These are phyloP conservation scores for Irpex sp. DNA, from an alignment of 1,284 basidiomycete genomes.

Conservation along the genomic window DNA sequence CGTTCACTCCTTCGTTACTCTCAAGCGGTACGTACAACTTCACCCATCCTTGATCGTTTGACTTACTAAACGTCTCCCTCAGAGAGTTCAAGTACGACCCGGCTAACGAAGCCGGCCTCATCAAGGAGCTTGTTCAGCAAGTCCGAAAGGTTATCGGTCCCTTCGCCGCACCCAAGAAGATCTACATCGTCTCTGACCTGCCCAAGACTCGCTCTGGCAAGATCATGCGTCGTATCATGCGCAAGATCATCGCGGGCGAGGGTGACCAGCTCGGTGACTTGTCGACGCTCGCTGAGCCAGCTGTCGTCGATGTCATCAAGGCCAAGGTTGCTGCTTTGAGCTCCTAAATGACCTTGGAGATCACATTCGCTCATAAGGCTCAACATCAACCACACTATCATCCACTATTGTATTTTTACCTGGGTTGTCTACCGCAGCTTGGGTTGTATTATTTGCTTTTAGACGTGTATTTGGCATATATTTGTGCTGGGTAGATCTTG, in stretches of 20 bases:
- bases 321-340: conserved; percentile 48
- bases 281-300: conserved; percentile 84
- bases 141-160: conserved; percentile 95
- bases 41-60: neutral
- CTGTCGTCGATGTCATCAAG: conserved; percentile 80
- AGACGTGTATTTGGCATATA: neutral
- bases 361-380: neutral
- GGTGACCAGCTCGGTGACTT: conserved; percentile 92
- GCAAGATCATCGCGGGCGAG: conserved; percentile 93
- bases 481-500: neutral
- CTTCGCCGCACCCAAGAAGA: conserved; percentile 92
- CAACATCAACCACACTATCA: neutral
- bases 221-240: conserved; percentile 92
- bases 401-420: conserved; percentile 1
- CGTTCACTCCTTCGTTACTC: conserved; percentile 80
- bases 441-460: neutral
- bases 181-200: conserved; percentile 81
- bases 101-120: conserved; percentile 63
- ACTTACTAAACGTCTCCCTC: neutral
- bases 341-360: neutral
- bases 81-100: conserved; percentile 80
- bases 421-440: neutral
- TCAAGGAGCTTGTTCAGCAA: conserved; percentile 92
- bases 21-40: conserved; percentile 35
- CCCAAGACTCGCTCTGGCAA: conserved; percentile 98